Evolutionary conservation across 2,329 filamentous ascomycete genomes (phyloP).

Genomic region (Aspergillus carbonarius): DNA sequence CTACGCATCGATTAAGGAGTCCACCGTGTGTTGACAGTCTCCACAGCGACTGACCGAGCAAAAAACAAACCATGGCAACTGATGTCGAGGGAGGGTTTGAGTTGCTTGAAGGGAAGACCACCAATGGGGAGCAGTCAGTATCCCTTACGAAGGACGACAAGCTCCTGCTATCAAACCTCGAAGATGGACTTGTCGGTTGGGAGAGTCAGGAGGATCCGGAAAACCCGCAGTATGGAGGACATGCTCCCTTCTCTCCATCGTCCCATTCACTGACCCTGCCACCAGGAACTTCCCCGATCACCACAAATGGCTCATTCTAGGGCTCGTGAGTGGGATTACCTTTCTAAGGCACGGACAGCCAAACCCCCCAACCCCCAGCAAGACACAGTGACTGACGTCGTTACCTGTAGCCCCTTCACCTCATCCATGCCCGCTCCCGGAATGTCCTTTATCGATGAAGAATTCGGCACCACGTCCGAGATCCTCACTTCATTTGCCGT

Average conservation of each 20-base stretch:
- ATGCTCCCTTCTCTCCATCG: too few species aligned
- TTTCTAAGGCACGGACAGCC: background rate
- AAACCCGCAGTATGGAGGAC: background rate
- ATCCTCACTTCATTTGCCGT: background rate
- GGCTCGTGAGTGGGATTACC: background rate
- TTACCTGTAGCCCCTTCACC: background rate
- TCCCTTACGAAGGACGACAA: too few species aligned
- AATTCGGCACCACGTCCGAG: background rate
- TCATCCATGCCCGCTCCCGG: constrained; percentile 6
- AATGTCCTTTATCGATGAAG: background rate
- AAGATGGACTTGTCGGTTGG: background rate
- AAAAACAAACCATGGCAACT: background rate
- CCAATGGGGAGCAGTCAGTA: background rate
- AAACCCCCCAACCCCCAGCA: background rate
- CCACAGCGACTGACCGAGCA: too few species aligned
- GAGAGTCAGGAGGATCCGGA: background rate
- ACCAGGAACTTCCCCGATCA: background rate
- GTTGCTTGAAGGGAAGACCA: background rate
- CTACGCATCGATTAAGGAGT: background rate
- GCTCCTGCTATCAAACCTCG: background rate
- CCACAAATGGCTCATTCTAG: background rate
- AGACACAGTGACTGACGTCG: background rate
- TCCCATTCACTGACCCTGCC: background rate
- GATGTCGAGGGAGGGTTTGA: background rate
- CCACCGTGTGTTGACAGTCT: too few species aligned